phyloP scores from a whole-genome alignment of 1,284 basidiomycete genomes.

The Ustilago trichophora region DNA sequence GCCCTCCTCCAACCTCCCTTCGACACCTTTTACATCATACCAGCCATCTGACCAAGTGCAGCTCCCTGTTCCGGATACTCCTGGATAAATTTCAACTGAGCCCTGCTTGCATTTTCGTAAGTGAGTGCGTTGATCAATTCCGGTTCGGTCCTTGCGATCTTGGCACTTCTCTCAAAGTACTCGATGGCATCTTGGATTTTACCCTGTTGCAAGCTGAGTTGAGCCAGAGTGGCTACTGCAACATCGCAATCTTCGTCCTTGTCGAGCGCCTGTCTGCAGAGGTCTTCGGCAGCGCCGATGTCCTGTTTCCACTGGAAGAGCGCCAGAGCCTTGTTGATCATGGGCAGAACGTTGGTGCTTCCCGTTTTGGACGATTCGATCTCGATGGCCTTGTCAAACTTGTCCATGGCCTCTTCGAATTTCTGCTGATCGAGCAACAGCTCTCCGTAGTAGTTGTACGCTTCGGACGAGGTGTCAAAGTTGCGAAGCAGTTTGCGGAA shows the following conservation, averaged over 20 bases:
- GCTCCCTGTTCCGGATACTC: conserved; percentile 64
- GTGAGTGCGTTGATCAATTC: conserved; percentile 90
- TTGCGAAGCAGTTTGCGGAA: conserved; percentile 73
- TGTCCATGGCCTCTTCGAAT: conserved; percentile 89
- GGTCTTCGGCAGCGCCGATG: conserved; percentile 79
- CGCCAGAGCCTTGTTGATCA: conserved; percentile 97
- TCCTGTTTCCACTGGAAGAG: conserved; percentile 97
- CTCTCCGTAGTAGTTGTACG: conserved; percentile 79
- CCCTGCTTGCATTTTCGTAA: conserved; percentile 74
- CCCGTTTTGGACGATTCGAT: conserved; percentile 73
- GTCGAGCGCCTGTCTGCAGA: conserved; percentile 85
- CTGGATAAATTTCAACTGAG: conserved; percentile 62
- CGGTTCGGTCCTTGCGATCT: conserved; percentile 87
- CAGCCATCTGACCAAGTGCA: conserved; percentile 59
- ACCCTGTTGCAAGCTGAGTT: conserved; percentile 89
- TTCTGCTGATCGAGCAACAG: conserved; percentile 90
- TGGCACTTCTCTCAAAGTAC: conserved; percentile 84
- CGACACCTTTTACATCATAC: conserved; percentile 32
- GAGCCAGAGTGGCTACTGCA: conserved; percentile 92
- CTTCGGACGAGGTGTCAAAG: conserved; percentile 58
- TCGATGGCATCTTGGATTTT: conserved; percentile 85
- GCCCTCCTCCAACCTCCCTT: no score
- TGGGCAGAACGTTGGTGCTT: conserved; percentile 70
- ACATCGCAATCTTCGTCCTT: conserved; percentile 92
- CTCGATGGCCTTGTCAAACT: conserved; percentile 92